These are phyloP conservation scores for Tylopilus intermedius DNA, from an alignment of 768 basidiomycete genomes.

Conservation along the genomic window DNA sequence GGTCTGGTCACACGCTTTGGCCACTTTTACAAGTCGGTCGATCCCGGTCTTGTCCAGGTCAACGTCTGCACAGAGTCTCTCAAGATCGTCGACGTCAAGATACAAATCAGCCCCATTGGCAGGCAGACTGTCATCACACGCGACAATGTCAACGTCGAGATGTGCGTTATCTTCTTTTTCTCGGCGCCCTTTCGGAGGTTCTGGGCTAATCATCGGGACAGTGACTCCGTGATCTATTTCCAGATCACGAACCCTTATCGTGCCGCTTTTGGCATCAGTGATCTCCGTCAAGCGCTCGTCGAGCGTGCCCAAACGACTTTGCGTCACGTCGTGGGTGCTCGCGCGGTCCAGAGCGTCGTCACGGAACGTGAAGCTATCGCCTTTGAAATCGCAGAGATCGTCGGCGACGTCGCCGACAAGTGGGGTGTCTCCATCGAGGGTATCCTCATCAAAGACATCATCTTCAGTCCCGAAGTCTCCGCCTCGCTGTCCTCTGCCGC, in stretches of 20 bases:
- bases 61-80: constrained; percentile 93
- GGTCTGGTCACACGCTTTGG: constrained; percentile 92
- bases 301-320: constrained; percentile 92
- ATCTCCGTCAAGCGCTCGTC: constrained; percentile 78
- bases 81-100: constrained; percentile 88
- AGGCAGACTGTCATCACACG: constrained; percentile 88
- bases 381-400: constrained; percentile 94
- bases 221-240: constrained; percentile 92
- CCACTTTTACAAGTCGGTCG: constrained; percentile 93
- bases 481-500: constrained; percentile 91
- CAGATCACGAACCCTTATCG: constrained; percentile 88
- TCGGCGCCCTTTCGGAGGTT: not conserved
- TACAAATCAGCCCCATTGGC: constrained; percentile 87
- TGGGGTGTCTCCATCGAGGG: constrained; percentile 98
- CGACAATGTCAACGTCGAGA: constrained; percentile 94
- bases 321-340: constrained; percentile 94
- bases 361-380: constrained; percentile 97
- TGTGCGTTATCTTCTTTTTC: constrained; percentile 43
- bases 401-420: constrained; percentile 86
- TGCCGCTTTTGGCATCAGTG: constrained; percentile 88
- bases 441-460: constrained; percentile 92
- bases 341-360: constrained; percentile 91
- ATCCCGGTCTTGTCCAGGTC: constrained; percentile 86
- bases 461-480: constrained; percentile 87
- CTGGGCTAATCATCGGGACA: constrained; percentile 26